These are phyloP conservation scores for Geotrichum histeridarum DNA, from an alignment of 1,139 yeast species.

Conservation along the genomic window DNA sequence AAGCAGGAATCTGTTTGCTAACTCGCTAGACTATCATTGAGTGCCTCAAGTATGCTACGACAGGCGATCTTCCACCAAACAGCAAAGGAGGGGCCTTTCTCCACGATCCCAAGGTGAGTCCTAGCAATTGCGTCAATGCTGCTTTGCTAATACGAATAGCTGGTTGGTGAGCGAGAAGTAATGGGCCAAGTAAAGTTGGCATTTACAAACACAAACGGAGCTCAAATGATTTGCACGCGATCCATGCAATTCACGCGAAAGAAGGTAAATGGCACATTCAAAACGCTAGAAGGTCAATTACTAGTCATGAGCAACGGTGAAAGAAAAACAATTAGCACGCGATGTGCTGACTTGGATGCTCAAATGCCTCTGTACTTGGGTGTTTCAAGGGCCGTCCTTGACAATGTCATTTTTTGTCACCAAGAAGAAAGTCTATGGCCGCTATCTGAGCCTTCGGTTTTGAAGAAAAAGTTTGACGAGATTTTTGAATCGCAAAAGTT, in stretches of 20 bases:
- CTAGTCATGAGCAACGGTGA: conserved; percentile 62
- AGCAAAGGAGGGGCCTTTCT: conserved; percentile 95
- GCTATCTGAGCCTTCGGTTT: conserved; percentile 77
- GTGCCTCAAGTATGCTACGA: conserved; percentile 86
- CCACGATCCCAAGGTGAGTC: conserved; percentile 73
- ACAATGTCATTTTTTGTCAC: conserved; percentile 92
- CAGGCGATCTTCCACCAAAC: conserved; percentile 94
- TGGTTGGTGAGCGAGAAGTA: conserved; percentile 62
- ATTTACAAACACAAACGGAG: conserved; percentile 66
- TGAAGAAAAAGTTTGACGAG: conserved; percentile 92
- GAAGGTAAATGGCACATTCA: conserved; percentile 65
- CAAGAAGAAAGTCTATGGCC: conserved; percentile 99
- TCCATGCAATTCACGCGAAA: conserved; percentile 68
- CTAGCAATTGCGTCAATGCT: neutral
- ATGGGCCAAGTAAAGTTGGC: conserved; percentile 89
- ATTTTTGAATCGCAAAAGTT: conserved; percentile 93
- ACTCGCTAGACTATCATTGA: conserved; percentile 67
- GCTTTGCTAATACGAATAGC: conserved; percentile 6
- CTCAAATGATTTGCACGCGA: conserved; percentile 79
- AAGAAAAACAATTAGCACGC: conserved; percentile 69
- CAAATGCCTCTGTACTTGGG: conserved; percentile 82
- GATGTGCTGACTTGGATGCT: conserved; percentile 78
- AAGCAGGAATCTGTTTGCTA: neutral
- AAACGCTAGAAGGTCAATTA: conserved; percentile 86
- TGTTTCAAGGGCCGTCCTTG: conserved; percentile 79